These are phyloP conservation scores for Clarkia xantiana DNA, from an alignment of 345 rosid species.

Conservation along the genomic window DNA sequence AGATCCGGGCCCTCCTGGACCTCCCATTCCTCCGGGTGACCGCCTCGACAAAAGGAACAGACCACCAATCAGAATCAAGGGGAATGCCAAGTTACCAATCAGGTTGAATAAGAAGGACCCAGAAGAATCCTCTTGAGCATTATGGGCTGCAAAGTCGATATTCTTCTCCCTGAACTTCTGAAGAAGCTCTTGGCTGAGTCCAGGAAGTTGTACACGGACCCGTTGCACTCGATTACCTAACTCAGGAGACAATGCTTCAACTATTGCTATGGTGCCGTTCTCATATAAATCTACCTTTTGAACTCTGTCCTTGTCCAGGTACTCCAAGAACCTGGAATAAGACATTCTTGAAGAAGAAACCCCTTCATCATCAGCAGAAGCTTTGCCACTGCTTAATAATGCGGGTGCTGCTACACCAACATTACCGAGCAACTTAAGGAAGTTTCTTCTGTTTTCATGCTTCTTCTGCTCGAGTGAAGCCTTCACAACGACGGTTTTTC, in stretches of 20 bases:
- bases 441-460: slow-evolving; percentile 54
- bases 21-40: slow-evolving; percentile 96
- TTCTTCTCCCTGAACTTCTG: slow-evolving; percentile 93
- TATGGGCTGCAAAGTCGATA: slow-evolving; percentile 94
- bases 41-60: slow-evolving; percentile 87
- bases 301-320: slow-evolving; percentile 83
- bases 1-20: slow-evolving; percentile 93
- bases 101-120: slow-evolving; percentile 74
- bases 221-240: slow-evolving; percentile 85
- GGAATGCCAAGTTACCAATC: slow-evolving; percentile 90
- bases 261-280: slow-evolving; percentile 94
- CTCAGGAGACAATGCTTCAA: slow-evolving; percentile 95
- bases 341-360: slow-evolving; percentile 97
- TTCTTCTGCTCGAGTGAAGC: slow-evolving; percentile 39
- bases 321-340: slow-evolving; percentile 90
- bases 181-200: slow-evolving; percentile 87
- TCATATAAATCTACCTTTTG: slow-evolving; percentile 82
- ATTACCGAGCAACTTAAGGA: slow-evolving; percentile 65
- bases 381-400: slow-evolving; percentile 52
- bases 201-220: slow-evolving; percentile 94
- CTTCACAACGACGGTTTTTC: slow-evolving; percentile 26
- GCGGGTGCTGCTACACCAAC: slow-evolving; percentile 43
- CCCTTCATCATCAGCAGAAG: slow-evolving; percentile 80
- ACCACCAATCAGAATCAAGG: slow-evolving; percentile 84
- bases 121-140: slow-evolving; percentile 95